Evolutionary conservation across 495 filamentous ascomycete species (phyloP).

Genomic region (Aspergillus indologenus): DNA sequence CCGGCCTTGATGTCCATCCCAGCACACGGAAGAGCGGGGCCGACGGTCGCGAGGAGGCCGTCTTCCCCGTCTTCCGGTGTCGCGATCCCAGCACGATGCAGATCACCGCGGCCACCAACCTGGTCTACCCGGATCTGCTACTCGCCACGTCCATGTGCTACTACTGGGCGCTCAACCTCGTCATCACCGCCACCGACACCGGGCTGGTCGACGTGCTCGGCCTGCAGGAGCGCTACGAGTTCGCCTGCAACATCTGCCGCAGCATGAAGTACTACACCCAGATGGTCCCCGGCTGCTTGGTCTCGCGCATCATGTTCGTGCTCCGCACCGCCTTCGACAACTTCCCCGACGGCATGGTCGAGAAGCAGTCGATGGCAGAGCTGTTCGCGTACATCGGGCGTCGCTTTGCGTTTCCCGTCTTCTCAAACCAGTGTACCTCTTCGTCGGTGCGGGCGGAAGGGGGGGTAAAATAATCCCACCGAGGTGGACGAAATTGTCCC

Average conservation of each 20-base stretch:
- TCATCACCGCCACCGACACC: conserved; percentile 20
- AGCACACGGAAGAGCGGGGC: neutral
- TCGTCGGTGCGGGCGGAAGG: conserved; percentile 7
- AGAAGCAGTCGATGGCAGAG: conserved; percentile 22
- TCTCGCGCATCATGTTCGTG: conserved; percentile 30
- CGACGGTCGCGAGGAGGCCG: neutral
- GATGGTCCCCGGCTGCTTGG: conserved; percentile 23
- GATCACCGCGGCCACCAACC: conserved; percentile 9
- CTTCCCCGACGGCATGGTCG: conserved; percentile 25
- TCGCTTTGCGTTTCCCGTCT: conserved; percentile 23
- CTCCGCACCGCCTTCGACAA: conserved; percentile 25
- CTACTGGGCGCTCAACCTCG: conserved; percentile 26
- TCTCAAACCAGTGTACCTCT: conserved; percentile 23
- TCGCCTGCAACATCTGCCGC: conserved; percentile 28
- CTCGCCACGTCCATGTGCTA: conserved; percentile 23
- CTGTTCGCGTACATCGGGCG: conserved; percentile 24
- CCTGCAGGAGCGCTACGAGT: conserved; percentile 24
- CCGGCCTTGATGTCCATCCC: neutral
- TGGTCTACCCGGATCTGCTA: conserved; percentile 23
- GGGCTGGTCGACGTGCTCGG: conserved; percentile 21
- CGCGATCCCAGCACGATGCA: conserved; percentile 18
- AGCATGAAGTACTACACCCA: conserved; percentile 30
- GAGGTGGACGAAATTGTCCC: too few relatives aligned
- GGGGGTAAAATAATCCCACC: too few relatives aligned
- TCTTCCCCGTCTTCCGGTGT: conserved; percentile 21